Base-by-base conservation (phyloP, 768 basidiomycete genomes). In the Lentinula raphanica region DNA sequence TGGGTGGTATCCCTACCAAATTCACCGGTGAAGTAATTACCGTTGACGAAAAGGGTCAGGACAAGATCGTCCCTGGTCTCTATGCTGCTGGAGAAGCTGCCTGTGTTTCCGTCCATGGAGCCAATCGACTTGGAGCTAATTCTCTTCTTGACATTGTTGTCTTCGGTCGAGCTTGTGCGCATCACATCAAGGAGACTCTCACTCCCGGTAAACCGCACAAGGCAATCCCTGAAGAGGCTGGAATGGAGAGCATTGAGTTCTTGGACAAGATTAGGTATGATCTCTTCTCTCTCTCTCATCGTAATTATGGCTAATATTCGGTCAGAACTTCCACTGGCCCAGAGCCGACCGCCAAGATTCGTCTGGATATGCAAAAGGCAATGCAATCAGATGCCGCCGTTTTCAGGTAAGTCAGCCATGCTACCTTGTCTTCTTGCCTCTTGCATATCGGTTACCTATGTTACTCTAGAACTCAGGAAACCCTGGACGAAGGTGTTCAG, bases 1-100 rank as follows among this genome's bases (percentile, higher is more conserved):
- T 98, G 96, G 97, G 97, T 76, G 97, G 97, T 79, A 98, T 99
- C 72, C 97, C 97, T 56, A 98, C 97, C 56, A 92, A 84, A 70
- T 99, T 94, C 77, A 99, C 97, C 56, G 97, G 97, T 64, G 97
- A 99, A 73, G 97, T 92, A 64, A 70, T 99, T 65, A 98, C 94
- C 27, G 69, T 84, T 59, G 93, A 95, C 71, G 79, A 87, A 74
- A 78, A 90, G 56, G 97, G 96, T 66, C 89, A 97, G 31, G 97
- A 99, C 74, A 82, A 90, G 72, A 75, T 95, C 59, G 97, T 99
- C 29, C 94, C 95, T 55, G 97, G 97, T 64, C 79, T 99, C 3
- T 99, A 98, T 73, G 97, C 97, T 59, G 97, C 97, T 60, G 97
- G 97, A 65, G 97, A 99, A 76, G 97, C 96, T 55, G 97, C 97